Percentiles rank a stretch among this genome's conserved stretches.
phyloP scores from a whole-genome alignment of 208 protist genomes.

The Giardia duodenalis region DNA sequence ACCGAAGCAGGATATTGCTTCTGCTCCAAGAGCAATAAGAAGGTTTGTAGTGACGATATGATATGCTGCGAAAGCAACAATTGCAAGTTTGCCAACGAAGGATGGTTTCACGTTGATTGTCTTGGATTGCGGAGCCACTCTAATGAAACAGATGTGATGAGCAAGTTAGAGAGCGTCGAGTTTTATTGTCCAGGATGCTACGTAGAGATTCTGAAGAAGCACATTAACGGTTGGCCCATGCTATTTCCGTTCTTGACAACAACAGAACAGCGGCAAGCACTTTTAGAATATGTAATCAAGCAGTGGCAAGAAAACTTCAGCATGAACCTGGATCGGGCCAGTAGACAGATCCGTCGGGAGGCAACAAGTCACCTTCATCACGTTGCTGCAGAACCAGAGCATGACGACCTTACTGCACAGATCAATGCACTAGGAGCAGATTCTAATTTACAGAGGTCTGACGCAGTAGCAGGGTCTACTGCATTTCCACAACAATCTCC shows the following conservation, averaged over 20 bases:
- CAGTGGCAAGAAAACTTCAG: not conserved
- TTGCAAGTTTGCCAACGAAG: not conserved
- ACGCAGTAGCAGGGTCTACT: too few relatives aligned
- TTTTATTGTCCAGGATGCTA: conserved; percentile 1
- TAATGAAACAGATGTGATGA: not conserved
- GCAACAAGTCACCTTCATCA: too few relatives aligned
- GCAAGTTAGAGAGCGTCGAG: not conserved
- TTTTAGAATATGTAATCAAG: not conserved
- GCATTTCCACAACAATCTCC: too few relatives aligned
- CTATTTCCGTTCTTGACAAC: not conserved
- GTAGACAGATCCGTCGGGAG: not conserved
- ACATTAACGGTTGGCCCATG: not conserved
- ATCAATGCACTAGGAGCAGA: too few relatives aligned
- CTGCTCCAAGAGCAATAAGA: not conserved
- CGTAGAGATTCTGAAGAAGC: not conserved
- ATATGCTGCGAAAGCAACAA: not conserved
- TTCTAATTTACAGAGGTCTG: too few relatives aligned
- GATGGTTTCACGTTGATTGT: not conserved
- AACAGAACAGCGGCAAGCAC: not conserved
- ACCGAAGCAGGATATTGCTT: not conserved
- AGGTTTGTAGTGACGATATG: not conserved
- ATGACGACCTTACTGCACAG: too few relatives aligned
- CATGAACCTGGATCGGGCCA: not conserved
- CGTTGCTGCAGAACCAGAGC: too few relatives aligned
- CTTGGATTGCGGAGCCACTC: not conserved